Percentiles rank a stretch among this genome's conserved stretches.
These are phyloP conservation scores for Xylaria sp. DNA, from an alignment of 2,329 filamentous ascomycete species.

Conservation along the genomic window DNA sequence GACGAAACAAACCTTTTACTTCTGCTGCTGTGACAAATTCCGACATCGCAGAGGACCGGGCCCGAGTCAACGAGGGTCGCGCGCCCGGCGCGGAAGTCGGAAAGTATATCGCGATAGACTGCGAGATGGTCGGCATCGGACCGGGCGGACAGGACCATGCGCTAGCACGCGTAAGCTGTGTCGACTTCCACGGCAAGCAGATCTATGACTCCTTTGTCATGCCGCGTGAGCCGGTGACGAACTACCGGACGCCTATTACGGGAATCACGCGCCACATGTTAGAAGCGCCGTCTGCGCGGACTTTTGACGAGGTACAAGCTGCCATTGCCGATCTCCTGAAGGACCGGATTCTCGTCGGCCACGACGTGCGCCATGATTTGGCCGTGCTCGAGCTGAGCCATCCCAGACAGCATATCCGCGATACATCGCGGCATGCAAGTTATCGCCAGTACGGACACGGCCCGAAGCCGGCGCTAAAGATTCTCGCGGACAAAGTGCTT, in stretches of 20 bases:
- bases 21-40: neutral
- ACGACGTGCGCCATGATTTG: slow-evolving; percentile 66
- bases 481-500: slow-evolving; percentile 43
- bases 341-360: slow-evolving; percentile 63
- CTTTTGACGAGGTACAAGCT: slow-evolving; percentile 71
- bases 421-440: slow-evolving; percentile 17
- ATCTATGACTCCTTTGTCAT: slow-evolving; percentile 91
- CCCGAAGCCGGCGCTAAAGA: slow-evolving; percentile 52
- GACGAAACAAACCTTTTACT: slow-evolving; percentile 29
- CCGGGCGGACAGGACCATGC: slow-evolving; percentile 64
- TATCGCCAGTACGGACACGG: slow-evolving; percentile 18
- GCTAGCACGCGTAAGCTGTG: slow-evolving; percentile 80
- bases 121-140: slow-evolving; percentile 94
- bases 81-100: slow-evolving; percentile 63
- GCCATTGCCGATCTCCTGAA: slow-evolving; percentile 62
- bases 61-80: slow-evolving; percentile 58
- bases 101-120: slow-evolving; percentile 90
- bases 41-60: slow-evolving; percentile 11
- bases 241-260: slow-evolving; percentile 85
- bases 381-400: slow-evolving; percentile 72
- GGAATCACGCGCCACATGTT: slow-evolving; percentile 74
- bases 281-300: slow-evolving; percentile 50
- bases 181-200: slow-evolving; percentile 89
- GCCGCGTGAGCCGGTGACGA: slow-evolving; percentile 70
- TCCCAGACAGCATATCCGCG: slow-evolving; percentile 53